Base-by-base conservation (phyloP, 768 basidiomycete species). In the Imleria badia region DNA sequence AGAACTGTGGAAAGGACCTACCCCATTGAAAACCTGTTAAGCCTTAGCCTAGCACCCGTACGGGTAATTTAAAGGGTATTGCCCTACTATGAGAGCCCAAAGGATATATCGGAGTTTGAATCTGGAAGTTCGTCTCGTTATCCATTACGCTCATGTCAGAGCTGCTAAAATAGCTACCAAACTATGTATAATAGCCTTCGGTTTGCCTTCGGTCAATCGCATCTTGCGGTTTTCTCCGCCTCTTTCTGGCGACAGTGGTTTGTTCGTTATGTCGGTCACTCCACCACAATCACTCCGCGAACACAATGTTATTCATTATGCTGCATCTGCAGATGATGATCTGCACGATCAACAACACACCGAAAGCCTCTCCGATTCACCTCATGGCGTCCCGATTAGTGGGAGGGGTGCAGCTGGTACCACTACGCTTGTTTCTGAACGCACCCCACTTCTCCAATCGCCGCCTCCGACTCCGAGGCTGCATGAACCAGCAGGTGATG, bases 261-360 rank as follows among this genome's bases (percentile, higher is more conserved):
- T 29, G 23, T 23, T 41, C 10, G 1, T 11, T 0, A 66, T 66
- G 65, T 66, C 65, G 22, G 30, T 45, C 65, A 58, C 33, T 47
- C 55, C 58, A 10, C 60, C 66, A 3, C 65, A 56, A 9, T 86
- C 85, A 2, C 68, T 87, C 19, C 83, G 82, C 13, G 81, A 86
- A 3, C 86, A 87, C 71, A 84, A 85, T 58, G 84, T 83, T 8
- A 73, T 86, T 29, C 77, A 77, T 10, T 81, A 76, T 61, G 75
- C 76, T 6, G 73, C 73, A 19, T 55, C 68, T 41, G 17, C 49
- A 39, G 58, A 63, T 3, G 34, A n/a, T n/a, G n/a, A n/a, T n/a
- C n/a, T 3, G 6, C 48, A 38, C 20, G 52, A 56, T 26, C 43
- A 45, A 15, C 59, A 38, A 10, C 45, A 42, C 22, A 11, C 36